Percentiles rank a stretch among this genome's conserved stretches.
phyloP scores from a whole-genome alignment of 2,329 filamentous ascomycete species.

The Penicillium sclerotigenum region DNA sequence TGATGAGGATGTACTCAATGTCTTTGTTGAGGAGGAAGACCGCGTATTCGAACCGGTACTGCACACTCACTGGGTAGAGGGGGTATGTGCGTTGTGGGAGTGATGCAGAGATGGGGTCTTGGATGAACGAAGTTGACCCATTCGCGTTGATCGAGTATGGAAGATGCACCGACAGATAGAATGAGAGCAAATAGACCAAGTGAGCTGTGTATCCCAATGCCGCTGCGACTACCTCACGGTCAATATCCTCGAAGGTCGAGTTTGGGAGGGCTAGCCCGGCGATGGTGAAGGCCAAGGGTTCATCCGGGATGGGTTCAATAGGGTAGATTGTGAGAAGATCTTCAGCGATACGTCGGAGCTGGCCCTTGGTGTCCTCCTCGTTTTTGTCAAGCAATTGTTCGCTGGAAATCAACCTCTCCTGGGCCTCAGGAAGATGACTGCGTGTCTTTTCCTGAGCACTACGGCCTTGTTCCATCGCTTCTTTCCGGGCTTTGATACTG shows the following conservation, averaged over 20 bases:
- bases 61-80: slow-evolving; percentile 69
- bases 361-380: slow-evolving; percentile 68
- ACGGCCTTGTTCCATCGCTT: slow-evolving; percentile 65
- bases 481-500: slow-evolving; percentile 63
- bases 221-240: slow-evolving; percentile 69
- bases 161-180: slow-evolving; percentile 73
- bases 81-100: slow-evolving; percentile 70
- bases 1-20: slow-evolving; percentile 68
- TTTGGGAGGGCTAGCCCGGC: slow-evolving; percentile 76
- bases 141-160: slow-evolving; percentile 74
- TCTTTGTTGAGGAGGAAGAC: slow-evolving; percentile 97
- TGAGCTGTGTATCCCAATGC: slow-evolving; percentile 78
- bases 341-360: slow-evolving; percentile 82
- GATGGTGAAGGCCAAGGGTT: slow-evolving; percentile 78
- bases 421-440: slow-evolving; percentile 60
- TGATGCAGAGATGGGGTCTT: slow-evolving; percentile 64
- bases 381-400: slow-evolving; percentile 55
- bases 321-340: slow-evolving; percentile 76
- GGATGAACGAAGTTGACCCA: slow-evolving; percentile 71
- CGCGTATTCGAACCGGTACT: slow-evolving; percentile 92
- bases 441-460: slow-evolving; percentile 58
- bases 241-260: slow-evolving; percentile 66
- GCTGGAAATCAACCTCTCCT: slow-evolving; percentile 57
- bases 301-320: slow-evolving; percentile 64
- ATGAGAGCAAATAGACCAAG: slow-evolving; percentile 70